Evolutionary conservation across 176 grass and related monocot genomes (phyloP).

Genomic region (Tillandsia fasciculata): DNA sequence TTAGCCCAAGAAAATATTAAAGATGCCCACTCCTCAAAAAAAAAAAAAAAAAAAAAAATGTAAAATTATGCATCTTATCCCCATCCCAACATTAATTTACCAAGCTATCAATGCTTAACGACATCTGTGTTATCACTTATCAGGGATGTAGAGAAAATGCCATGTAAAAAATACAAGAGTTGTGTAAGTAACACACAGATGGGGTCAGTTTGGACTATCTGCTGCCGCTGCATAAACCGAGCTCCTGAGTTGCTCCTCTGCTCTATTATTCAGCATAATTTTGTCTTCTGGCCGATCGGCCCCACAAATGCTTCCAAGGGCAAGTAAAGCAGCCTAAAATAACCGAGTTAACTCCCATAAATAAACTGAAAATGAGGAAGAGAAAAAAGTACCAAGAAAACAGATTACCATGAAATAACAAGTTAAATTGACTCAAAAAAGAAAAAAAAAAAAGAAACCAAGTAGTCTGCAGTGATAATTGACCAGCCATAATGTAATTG

Average conservation of each 20-base stretch:
- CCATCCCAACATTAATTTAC: not conserved
- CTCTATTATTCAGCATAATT: slow-evolving; percentile 42
- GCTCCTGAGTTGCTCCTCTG: slow-evolving; percentile 49
- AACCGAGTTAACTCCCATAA: not conserved
- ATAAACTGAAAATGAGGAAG: too few relatives aligned
- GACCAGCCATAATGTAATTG: not conserved
- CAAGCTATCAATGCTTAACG: not conserved
- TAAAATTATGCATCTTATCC: too few relatives aligned
- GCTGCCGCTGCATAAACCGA: slow-evolving; percentile 59
- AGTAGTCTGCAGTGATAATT: not conserved
- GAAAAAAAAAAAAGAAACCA: not conserved
- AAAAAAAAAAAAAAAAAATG: too few relatives aligned
- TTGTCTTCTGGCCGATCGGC: slow-evolving; percentile 46
- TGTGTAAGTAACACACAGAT: slow-evolving; percentile 39
- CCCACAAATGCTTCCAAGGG: slow-evolving; percentile 85
- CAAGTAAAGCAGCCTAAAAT: slow-evolving; percentile 75
- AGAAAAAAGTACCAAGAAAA: not conserved
- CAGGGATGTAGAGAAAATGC: not conserved
- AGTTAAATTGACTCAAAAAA: not conserved
- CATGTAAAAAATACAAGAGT: not conserved
- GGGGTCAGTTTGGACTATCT: slow-evolving; percentile 62
- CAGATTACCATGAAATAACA: not conserved
- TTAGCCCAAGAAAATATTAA: too few relatives aligned
- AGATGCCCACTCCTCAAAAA: too few relatives aligned
- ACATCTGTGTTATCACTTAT: not conserved